Conservation (phyloP, 2,329 filamentous ascomycete genomes). For the Coniella lustricola region DNA sequence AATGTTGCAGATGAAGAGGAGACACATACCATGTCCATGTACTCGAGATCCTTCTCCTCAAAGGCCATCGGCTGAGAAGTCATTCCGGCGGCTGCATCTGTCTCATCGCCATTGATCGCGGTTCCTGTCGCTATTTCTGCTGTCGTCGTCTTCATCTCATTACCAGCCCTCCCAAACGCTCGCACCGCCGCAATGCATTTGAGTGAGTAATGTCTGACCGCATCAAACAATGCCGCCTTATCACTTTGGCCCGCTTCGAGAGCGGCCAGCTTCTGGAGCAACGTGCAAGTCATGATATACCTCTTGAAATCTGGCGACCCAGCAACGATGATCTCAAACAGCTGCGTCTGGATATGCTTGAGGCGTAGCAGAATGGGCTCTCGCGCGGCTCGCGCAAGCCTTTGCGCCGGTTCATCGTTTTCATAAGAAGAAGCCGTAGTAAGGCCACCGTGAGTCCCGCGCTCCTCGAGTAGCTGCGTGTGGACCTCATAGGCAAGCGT, state of each 20-base stretch:
- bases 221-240: background rate
- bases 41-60: background rate
- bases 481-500: constrained; percentile 5
- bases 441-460: background rate
- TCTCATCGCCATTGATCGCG: too few species aligned
- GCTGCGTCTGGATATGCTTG: constrained; percentile 8
- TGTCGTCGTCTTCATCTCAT: too few species aligned
- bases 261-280: constrained; percentile 4
- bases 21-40: background rate
- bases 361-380: background rate
- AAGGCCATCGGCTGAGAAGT: background rate
- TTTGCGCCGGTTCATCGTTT: constrained; percentile 1
- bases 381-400: constrained; percentile 2
- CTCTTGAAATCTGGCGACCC: constrained; percentile 6
- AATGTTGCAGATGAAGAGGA: background rate
- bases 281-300: background rate
- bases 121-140: too few species aligned
- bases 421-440: too few species aligned
- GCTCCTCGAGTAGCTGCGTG: constrained; percentile 8
- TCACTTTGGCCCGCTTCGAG: constrained; percentile 2
- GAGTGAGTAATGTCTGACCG: background rate
- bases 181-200: background rate
- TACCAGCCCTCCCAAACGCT: background rate
- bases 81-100: background rate
- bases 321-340: constrained; percentile 5